phyloP scores from a whole-genome alignment of 2,329 filamentous ascomycete genomes.

The Fusarium haematococcum region DNA sequence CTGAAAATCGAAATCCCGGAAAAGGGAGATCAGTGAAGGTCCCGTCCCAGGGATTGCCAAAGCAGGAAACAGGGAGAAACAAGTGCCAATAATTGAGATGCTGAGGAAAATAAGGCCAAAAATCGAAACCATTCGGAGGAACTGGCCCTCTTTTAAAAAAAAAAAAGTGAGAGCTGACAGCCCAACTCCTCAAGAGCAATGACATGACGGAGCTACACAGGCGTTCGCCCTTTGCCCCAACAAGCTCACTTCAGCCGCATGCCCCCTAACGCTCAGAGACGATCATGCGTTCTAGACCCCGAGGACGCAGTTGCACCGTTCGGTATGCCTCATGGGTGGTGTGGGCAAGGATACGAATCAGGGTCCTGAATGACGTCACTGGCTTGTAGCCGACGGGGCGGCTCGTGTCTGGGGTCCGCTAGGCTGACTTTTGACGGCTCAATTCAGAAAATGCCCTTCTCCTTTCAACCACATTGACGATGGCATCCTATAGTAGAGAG shows the following conservation, averaged over 20 bases:
- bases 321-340: background rate
- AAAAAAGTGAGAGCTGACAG: background rate
- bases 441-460: background rate
- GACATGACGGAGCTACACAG: background rate
- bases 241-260: background rate
- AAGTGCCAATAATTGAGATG: no score
- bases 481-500: background rate
- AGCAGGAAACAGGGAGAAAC: background rate
- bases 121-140: background rate
- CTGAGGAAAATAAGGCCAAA: background rate
- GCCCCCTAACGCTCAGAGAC: background rate
- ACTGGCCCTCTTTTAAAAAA: background rate
- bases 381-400: background rate
- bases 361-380: background rate
- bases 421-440: background rate
- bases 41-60: background rate
- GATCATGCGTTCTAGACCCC: background rate
- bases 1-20: background rate
- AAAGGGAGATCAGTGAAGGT: background rate
- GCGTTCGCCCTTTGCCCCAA: background rate
- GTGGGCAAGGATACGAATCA: background rate
- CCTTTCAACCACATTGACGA: background rate
- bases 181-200: background rate
- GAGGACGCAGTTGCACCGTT: background rate
- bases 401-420: background rate